These are phyloP conservation scores for Neurospora sp. DNA, from an alignment of 495 filamentous ascomycete genomes.

Conservation along the genomic window DNA sequence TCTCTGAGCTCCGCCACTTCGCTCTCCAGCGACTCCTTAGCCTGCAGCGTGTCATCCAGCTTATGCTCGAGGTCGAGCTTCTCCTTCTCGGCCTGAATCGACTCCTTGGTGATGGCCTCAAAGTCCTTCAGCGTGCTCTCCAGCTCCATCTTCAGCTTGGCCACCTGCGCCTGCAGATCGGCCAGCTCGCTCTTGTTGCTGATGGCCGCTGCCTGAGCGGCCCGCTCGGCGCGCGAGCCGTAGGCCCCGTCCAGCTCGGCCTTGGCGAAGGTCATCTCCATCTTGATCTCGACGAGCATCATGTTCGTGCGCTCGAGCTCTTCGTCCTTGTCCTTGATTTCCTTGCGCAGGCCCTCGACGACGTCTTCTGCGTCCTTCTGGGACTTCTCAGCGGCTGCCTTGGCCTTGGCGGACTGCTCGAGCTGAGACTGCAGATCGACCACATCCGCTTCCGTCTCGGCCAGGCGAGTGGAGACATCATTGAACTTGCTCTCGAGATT, in stretches of 20 bases:
- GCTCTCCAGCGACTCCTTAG: slow-evolving; percentile 24
- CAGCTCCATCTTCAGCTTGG: slow-evolving; percentile 68
- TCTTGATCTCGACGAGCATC: slow-evolving; percentile 77
- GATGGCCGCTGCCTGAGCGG: slow-evolving; percentile 62
- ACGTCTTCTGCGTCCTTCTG: slow-evolving; percentile 18
- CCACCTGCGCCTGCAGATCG: slow-evolving; percentile 49
- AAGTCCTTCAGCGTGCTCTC: slow-evolving; percentile 74
- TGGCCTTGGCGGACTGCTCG: slow-evolving; percentile 5
- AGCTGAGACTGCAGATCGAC: slow-evolving; percentile 9
- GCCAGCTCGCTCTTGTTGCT: slow-evolving; percentile 56
- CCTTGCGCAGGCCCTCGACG: slow-evolving; percentile 20
- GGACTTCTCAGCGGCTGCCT: slow-evolving; percentile 17
- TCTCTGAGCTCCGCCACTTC: slow-evolving; percentile 25
- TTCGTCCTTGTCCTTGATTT: slow-evolving; percentile 42
- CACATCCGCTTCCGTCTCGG: slow-evolving; percentile 12
- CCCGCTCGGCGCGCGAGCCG: slow-evolving; percentile 65
- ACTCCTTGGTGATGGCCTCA: slow-evolving; percentile 76
- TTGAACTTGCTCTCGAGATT: slow-evolving; percentile 35
- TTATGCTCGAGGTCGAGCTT: slow-evolving; percentile 60
- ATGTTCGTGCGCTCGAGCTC: slow-evolving; percentile 69
- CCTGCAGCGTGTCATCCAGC: slow-evolving; percentile 28
- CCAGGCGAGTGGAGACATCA: slow-evolving; percentile 29
- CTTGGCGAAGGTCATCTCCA: slow-evolving; percentile 82
- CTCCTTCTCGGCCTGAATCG: slow-evolving; percentile 81
- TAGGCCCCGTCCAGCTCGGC: slow-evolving; percentile 95